Evolutionary conservation across 1,139 yeast genomes (phyloP).

Genomic region (Geotrichum fermentans): DNA sequence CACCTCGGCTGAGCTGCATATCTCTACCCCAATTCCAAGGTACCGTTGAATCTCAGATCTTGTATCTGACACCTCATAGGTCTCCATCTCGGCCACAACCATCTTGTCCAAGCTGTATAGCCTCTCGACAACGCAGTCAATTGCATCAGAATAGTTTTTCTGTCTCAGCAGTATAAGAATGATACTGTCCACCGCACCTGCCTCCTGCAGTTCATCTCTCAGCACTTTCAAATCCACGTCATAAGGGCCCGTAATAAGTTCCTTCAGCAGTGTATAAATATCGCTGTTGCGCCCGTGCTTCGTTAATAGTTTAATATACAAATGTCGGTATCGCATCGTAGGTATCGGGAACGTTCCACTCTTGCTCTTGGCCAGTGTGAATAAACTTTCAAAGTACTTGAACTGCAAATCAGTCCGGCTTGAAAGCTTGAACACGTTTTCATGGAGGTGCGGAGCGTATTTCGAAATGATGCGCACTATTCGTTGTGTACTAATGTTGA

Average conservation of each 20-base stretch:
- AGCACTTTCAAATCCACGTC: slow-evolving; percentile 34
- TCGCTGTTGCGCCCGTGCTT: slow-evolving; percentile 21
- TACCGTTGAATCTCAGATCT: slow-evolving; percentile 25
- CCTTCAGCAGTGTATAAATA: slow-evolving; percentile 27
- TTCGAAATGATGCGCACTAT: slow-evolving; percentile 26
- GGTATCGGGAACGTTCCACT: slow-evolving; percentile 24
- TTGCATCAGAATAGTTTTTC: slow-evolving; percentile 33
- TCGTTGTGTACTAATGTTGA: slow-evolving; percentile 23
- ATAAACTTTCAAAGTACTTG: slow-evolving; percentile 26
- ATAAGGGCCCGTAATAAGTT: slow-evolving; percentile 25
- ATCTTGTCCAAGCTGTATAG: slow-evolving; percentile 25
- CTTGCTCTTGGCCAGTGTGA: slow-evolving; percentile 21
- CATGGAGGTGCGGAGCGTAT: slow-evolving; percentile 29
- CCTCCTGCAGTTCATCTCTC: slow-evolving; percentile 31
- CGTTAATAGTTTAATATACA: slow-evolving; percentile 31
- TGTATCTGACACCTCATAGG: slow-evolving; percentile 5
- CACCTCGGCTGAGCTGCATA: slow-evolving; percentile 25
- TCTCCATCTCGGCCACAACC: slow-evolving; percentile 3
- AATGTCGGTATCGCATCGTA: slow-evolving; percentile 26
- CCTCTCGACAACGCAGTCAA: slow-evolving; percentile 35
- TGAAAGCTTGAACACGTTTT: slow-evolving; percentile 25
- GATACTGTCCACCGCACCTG: slow-evolving; percentile 32
- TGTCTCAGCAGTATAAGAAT: slow-evolving; percentile 30
- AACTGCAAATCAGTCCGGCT: slow-evolving; percentile 25
- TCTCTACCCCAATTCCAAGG: slow-evolving; percentile 28